Evolutionary conservation across 2,329 filamentous ascomycete genomes (phyloP).

Genomic region (Aspergillus flavus): DNA sequence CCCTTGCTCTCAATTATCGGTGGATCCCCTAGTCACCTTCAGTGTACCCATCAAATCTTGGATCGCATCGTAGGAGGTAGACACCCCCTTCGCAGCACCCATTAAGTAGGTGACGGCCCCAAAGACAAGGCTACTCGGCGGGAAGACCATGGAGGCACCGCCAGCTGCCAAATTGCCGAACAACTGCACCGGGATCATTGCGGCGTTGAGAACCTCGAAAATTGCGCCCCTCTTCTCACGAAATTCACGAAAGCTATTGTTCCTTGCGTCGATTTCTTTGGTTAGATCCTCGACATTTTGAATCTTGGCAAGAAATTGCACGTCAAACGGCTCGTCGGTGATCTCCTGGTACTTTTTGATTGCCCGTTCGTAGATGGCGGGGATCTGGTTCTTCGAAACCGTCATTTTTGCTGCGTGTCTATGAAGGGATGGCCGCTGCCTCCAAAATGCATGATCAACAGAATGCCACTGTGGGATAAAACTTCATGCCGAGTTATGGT

Average conservation of each 20-base stretch:
- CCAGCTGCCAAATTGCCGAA: constrained; percentile 14
- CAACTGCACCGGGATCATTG: constrained; percentile 13
- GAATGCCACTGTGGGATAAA: neutral
- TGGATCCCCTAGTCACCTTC: constrained; percentile 3
- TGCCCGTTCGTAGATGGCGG: constrained; percentile 11
- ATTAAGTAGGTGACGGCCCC: constrained; percentile 49
- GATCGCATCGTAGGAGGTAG: constrained; percentile 50
- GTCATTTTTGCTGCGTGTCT: neutral
- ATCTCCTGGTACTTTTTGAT: constrained; percentile 14
- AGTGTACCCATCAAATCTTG: constrained; percentile 46
- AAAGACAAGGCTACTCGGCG: constrained; percentile 29
- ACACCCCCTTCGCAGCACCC: constrained; percentile 50
- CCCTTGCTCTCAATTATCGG: neutral
- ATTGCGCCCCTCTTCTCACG: constrained; percentile 15
- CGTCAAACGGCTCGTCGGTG: constrained; percentile 9
- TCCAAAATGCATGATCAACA: neutral
- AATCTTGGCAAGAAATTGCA: constrained; percentile 7
- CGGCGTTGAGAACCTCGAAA: constrained; percentile 10
- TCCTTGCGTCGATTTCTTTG: constrained; percentile 12
- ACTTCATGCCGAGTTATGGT: neutral
- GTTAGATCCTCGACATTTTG: constrained; percentile 13
- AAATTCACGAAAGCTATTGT: constrained; percentile 13
- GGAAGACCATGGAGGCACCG: constrained; percentile 15
- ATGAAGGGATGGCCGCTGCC: neutral
- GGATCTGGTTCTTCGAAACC: constrained; percentile 6